Base-by-base conservation (phyloP, 164 flowering plant species). In the Taxillus chinensis region DNA sequence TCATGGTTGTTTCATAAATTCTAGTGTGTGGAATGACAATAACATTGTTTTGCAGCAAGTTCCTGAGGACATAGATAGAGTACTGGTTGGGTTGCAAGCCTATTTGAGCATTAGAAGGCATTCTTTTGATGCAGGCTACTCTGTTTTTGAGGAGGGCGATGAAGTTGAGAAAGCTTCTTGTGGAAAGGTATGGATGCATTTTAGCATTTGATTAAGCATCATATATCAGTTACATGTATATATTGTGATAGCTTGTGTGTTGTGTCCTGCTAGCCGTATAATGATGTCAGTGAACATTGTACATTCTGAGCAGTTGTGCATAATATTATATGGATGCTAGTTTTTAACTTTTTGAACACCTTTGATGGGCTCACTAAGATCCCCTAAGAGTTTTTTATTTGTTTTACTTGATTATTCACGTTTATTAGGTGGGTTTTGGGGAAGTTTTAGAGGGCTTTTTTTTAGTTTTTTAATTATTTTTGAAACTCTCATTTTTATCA, bases 21-120 rank as follows among this genome's bases (percentile, higher is more conserved):
- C 27, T 27, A 27, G 27, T 51, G n/a, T 41, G 10, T 52, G 50
- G 11, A 7, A 9, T 68, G 54, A 56, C 60, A 4, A 64, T 13
- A 15, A 59, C 41, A 39, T 63, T n/a, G 27, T 43, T 59, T 39
- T 81, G 72, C 91, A 95, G 99, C 99, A 91, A 91, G 87, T 83
- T 59, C 98, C 99, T 56, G 99, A 95, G 70, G 99, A 95, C 73
- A 75, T 95, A 64, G 98, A 95, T 60, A 81, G 99, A 69, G 92
- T 95, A 46, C 82, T 91, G 90, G 90, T 79, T 71, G 96, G 96
- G 7, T 64, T 95, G 50, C 87, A 91, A 73, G 95, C 96, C 37
- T 95, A 95, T 76, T 75, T 91, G 51, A 85, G 96, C 73, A 89
- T 95, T 37, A 79, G 99, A 79, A 82, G 70, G 64, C 87, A 75